Base-by-base conservation (phyloP, 257 asterid genomes). In the Perilla frutescens region DNA sequence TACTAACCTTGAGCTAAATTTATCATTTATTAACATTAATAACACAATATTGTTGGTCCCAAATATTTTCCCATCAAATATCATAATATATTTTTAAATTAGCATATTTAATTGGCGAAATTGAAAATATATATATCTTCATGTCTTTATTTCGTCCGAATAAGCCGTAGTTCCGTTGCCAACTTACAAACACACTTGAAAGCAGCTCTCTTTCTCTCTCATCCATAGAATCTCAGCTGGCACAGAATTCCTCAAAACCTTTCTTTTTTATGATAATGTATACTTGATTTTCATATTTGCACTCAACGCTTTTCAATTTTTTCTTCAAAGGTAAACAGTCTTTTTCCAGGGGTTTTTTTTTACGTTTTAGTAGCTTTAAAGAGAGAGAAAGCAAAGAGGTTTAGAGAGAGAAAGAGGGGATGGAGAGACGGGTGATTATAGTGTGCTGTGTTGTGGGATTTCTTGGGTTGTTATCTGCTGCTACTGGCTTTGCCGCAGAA, bases 401-500 rank as follows among this genome's bases (percentile, higher is more conserved):
- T 65, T 45, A 50, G 62, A 63, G 29, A 72, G 72, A 61, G 68
- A 63, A 6, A 34, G 66, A 69, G 58, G 68, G 72, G 58, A 81
- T 91, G 96, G 96, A 91, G 81, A 87, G 86, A 75, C 82, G 83
- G 55, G 91, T 62, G 69, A 53, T 81, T 66, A n/a, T 81, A 66
- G 76, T 87, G 53, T 84, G 92, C 75, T 76, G 68, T 65, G 90
- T 81, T 55, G 97, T 85, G 53, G 95, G 96, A 6, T 71, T 89
- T 69, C 76, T 91, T 31, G 97, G 95, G 69, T 56, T 91, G 32
- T 58, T 91, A 36, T 87, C 92, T 73, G 97, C 90, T 74, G 90
- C 87, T 43, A 77, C 90, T 3, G 97, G 91, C 65, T 87, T 91
- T 73, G 96, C 92, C 40, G 96, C 97, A 1, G 96, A 91, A 75